Conservation (phyloP, 345 rosid genomes). For the Lepidium africanum region DNA sequence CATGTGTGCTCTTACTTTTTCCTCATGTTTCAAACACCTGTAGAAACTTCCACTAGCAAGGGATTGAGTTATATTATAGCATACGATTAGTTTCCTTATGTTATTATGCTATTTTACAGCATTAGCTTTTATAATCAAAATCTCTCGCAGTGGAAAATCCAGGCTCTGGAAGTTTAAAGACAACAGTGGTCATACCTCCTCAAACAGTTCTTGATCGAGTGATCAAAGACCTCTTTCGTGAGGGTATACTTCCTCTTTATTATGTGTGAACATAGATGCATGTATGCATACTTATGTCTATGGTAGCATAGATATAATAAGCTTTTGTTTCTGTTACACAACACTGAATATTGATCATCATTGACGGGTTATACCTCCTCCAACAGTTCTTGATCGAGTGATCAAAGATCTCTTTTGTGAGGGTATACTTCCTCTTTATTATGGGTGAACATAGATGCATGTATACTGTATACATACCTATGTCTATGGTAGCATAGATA, state of each 20-base stretch:
- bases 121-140: no score
- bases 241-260: slow-evolving; percentile 41
- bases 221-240: slow-evolving; percentile 84
- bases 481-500: neutral
- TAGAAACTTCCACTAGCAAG: slow-evolving; percentile 4
- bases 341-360: slow-evolving; percentile 3
- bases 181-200: slow-evolving; percentile 78
- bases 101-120: neutral
- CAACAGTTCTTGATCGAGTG: slow-evolving; percentile 81
- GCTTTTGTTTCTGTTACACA: neutral
- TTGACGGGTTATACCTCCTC: slow-evolving; percentile 45
- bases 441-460: slow-evolving; percentile 3
- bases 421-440: slow-evolving; percentile 38
- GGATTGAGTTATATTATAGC: neutral
- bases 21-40: slow-evolving; percentile 9
- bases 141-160: slow-evolving; percentile 61
- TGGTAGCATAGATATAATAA: neutral
- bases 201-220: slow-evolving; percentile 83
- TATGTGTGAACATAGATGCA: slow-evolving; percentile 3
- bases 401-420: slow-evolving; percentile 86
- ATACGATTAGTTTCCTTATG: neutral
- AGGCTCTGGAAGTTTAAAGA: slow-evolving; percentile 53
- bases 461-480: neutral
- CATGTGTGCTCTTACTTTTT: slow-evolving; percentile 9
- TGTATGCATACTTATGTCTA: neutral